Percentiles rank a stretch among this genome's conserved stretches.
phyloP scores from a whole-genome alignment of 768 basidiomycete species.

The Lactarius sp. region DNA sequence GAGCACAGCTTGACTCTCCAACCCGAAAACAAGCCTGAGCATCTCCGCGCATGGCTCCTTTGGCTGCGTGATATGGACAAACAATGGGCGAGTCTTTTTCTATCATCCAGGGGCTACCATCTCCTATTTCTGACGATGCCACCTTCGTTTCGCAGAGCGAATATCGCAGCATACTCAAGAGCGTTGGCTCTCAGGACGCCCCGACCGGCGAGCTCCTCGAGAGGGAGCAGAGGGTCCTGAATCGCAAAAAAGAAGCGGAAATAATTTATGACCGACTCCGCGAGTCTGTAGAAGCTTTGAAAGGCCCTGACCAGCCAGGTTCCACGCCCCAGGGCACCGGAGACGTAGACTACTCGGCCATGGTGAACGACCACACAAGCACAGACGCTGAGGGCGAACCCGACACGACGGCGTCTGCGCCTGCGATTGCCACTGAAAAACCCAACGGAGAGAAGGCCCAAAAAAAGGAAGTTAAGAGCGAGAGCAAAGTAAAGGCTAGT shows the following conservation, averaged over 20 bases:
- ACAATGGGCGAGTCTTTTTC: conserved; percentile 18
- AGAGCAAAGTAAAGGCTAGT: conserved; percentile 10
- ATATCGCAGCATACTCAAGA: conserved; percentile 19
- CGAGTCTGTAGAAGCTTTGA: conserved; percentile 4
- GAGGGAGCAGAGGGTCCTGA: conserved; percentile 10
- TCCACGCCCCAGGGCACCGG: conserved; percentile 6
- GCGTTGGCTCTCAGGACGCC: conserved; percentile 19
- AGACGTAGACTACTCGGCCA: conserved; percentile 11
- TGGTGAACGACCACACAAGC: conserved; percentile 19
- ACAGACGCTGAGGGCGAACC: conserved; percentile 22
- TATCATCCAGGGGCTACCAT: neutral
- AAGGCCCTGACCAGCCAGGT: neutral
- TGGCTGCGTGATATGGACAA: conserved; percentile 22
- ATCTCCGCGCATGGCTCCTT: conserved; percentile 13
- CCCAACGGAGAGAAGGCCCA: conserved; percentile 11
- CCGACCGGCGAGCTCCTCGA: conserved; percentile 17
- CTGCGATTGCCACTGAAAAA: conserved; percentile 5
- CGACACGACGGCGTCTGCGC: conserved; percentile 16
- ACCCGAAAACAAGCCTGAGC: conserved; percentile 17
- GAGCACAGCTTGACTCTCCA: conserved; percentile 12
- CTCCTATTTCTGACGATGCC: conserved; percentile 3
- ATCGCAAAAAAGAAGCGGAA: conserved; percentile 21
- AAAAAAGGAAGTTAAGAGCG: neutral
- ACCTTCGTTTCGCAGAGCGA: conserved; percentile 4
- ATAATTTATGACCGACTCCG: conserved; percentile 11